Evolutionary conservation across 805 yeast species (phyloP).

Genomic region (Spencermartinsiella europaea): DNA sequence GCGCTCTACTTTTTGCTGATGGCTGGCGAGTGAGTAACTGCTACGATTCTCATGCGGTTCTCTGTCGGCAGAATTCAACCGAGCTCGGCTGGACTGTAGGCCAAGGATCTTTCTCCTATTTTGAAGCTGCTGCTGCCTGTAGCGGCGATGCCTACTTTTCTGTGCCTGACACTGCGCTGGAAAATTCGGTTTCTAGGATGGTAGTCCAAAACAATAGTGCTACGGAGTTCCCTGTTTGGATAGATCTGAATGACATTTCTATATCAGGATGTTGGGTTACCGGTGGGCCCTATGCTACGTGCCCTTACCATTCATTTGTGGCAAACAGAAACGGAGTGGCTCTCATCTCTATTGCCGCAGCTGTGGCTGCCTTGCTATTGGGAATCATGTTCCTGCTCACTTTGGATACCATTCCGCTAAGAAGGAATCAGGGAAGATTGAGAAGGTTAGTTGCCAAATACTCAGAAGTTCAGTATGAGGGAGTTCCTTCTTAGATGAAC

Average conservation of each 20-base stretch:
- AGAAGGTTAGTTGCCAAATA: constrained; percentile 49
- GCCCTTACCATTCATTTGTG: constrained; percentile 67
- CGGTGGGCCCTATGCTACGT: constrained; percentile 71
- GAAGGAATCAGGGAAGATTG: constrained; percentile 64
- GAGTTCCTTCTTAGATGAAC: constrained; percentile 63
- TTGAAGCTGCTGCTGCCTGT: constrained; percentile 33
- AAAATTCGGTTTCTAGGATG: constrained; percentile 33
- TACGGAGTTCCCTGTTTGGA: constrained; percentile 52
- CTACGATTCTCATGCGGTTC: constrained; percentile 42
- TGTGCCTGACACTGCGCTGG: constrained; percentile 47
- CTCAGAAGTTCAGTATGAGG: constrained; percentile 68
- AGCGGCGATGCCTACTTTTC: constrained; percentile 35
- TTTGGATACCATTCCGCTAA: constrained; percentile 61
- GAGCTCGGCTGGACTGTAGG: not conserved
- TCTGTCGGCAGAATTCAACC: constrained; percentile 49
- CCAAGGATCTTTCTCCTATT: constrained; percentile 29
- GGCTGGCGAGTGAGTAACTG: constrained; percentile 73
- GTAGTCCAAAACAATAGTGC: constrained; percentile 1
- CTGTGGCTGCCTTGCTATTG: constrained; percentile 50
- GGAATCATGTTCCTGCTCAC: constrained; percentile 50
- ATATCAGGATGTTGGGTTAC: constrained; percentile 75
- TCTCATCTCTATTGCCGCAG: constrained; percentile 63
- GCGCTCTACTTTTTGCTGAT: constrained; percentile 37
- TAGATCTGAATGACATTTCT: constrained; percentile 73
- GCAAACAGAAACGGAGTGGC: constrained; percentile 52